These are phyloP conservation scores for Aspergillus chevalieri DNA, from an alignment of 2,329 filamentous ascomycete species.

Conservation along the genomic window DNA sequence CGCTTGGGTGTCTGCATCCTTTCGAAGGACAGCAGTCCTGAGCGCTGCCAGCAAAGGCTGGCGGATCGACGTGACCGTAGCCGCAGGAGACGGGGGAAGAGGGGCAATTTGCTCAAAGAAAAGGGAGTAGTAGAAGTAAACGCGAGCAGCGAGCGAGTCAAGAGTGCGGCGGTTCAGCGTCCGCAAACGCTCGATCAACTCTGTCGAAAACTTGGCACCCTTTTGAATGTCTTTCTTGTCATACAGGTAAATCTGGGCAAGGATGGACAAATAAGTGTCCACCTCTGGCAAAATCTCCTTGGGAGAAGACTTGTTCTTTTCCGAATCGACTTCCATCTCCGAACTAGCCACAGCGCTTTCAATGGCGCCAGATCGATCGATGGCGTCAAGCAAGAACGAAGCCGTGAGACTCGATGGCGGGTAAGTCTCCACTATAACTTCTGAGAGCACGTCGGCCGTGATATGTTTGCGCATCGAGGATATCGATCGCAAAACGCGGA, in stretches of 20 bases:
- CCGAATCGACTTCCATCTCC: conserved; percentile 70
- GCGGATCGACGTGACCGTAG: conserved; percentile 78
- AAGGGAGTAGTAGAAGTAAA: conserved; percentile 96
- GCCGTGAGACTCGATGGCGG: conserved; percentile 60
- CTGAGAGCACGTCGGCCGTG: conserved; percentile 71
- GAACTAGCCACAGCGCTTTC: conserved; percentile 53
- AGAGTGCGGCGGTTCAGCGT: conserved; percentile 86
- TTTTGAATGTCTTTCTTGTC: conserved; percentile 75
- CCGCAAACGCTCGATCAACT: conserved; percentile 78
- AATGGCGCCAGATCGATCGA: conserved; percentile 61
- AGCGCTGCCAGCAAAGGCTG: conserved; percentile 81
- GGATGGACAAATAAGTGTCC: conserved; percentile 80
- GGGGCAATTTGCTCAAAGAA: conserved; percentile 90
- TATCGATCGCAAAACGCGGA: conserved; percentile 89
- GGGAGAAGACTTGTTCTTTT: conserved; percentile 57
- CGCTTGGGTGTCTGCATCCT: conserved; percentile 95
- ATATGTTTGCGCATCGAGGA: conserved; percentile 91
- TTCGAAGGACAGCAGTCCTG: conserved; percentile 89
- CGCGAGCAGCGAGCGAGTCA: conserved; percentile 87
- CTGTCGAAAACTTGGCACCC: conserved; percentile 77
- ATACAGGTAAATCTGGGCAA: conserved; percentile 80
- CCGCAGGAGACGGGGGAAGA: conserved; percentile 80
- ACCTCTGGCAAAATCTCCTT: conserved; percentile 82
- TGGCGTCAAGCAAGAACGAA: conserved; percentile 62
- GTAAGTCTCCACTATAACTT: conserved; percentile 77